Evolutionary conservation across 2,329 filamentous ascomycete species (phyloP).

Genomic region (Colletotrichum eremochloae): DNA sequence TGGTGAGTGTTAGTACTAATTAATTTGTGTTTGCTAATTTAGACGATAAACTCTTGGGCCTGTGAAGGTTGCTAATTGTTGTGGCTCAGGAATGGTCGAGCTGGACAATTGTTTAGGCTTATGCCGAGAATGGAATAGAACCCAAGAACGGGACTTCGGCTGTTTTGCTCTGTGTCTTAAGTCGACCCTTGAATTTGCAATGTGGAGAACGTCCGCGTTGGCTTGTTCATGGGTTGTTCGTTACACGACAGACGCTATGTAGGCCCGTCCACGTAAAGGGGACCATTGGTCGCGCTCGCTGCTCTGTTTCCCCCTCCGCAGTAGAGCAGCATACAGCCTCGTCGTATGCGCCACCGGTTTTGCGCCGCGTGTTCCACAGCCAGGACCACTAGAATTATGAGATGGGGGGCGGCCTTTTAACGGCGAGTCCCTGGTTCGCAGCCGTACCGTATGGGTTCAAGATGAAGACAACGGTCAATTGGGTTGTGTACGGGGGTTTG

Average conservation of each 20-base stretch:
- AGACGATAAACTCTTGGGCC: no score
- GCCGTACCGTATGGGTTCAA: neutral
- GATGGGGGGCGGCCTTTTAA: neutral
- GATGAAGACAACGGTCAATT: neutral
- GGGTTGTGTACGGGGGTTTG: neutral
- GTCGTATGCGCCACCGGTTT: neutral
- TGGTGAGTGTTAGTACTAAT: neutral
- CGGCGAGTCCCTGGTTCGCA: conserved; percentile 1
- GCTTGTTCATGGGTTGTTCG: neutral
- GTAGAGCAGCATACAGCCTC: neutral
- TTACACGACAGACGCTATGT: neutral
- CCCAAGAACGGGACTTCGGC: neutral
- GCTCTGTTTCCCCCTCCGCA: neutral
- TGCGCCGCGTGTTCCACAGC: neutral
- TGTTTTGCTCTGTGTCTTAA: conserved; percentile 12
- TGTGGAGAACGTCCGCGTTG: neutral
- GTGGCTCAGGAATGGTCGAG: conserved; percentile 8
- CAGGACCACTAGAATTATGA: neutral
- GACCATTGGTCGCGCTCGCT: neutral
- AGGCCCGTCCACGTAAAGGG: neutral
- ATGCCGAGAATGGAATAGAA: conserved; percentile 21
- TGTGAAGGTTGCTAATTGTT: no score
- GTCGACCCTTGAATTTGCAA: neutral
- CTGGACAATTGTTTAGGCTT: conserved; percentile 9
- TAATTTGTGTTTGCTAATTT: no score